A percentile compares a stretch with the other conserved stretches of the same genome.
These are phyloP conservation scores for Strigomonas culicis DNA, from an alignment of 208 protist species.

Conservation along the genomic window DNA sequence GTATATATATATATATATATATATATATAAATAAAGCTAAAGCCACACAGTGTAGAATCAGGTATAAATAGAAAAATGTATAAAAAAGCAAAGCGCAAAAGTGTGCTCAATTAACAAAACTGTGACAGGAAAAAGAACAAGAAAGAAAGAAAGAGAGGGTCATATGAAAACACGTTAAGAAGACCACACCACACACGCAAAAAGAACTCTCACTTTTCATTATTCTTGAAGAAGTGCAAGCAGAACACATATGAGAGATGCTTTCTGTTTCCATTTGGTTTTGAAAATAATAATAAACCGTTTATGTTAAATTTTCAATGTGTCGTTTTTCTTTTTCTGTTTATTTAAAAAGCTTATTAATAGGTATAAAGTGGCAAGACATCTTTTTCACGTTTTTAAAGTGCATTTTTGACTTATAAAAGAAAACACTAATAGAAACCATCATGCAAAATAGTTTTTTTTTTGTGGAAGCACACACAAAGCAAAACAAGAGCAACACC, in stretches of 20 bases:
- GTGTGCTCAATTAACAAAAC: not conserved
- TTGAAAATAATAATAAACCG: slow-evolving; percentile 12
- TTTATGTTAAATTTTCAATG: not conserved
- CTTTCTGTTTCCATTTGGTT: too few relatives aligned
- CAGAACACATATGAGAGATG: too few relatives aligned
- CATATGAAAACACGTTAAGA: too few relatives aligned
- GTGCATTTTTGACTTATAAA: slow-evolving; percentile 8
- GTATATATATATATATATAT: slow-evolving; percentile 25
- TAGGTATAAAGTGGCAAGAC: not conserved
- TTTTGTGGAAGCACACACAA: too few relatives aligned
- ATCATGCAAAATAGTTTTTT: not conserved
- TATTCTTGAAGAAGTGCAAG: too few relatives aligned
- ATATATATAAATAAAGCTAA: too few relatives aligned
- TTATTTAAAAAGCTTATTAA: not conserved
- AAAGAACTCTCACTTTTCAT: too few relatives aligned
- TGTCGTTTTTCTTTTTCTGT: not conserved
- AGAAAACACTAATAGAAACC: slow-evolving; percentile 10
- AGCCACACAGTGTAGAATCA: too few relatives aligned
- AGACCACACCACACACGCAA: too few relatives aligned
- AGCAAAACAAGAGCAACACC: too few relatives aligned
- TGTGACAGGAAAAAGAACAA: not conserved
- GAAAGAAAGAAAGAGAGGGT: slow-evolving; percentile 5
- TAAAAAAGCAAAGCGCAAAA: not conserved
- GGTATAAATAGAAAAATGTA: not conserved
- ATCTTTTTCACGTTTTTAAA: not conserved